Evolutionary conservation across 2,329 filamentous ascomycete species (phyloP), one percentile per base, ranked within the genome.

Genomic region (Parasarocladium wereldwijsianum): DNA sequence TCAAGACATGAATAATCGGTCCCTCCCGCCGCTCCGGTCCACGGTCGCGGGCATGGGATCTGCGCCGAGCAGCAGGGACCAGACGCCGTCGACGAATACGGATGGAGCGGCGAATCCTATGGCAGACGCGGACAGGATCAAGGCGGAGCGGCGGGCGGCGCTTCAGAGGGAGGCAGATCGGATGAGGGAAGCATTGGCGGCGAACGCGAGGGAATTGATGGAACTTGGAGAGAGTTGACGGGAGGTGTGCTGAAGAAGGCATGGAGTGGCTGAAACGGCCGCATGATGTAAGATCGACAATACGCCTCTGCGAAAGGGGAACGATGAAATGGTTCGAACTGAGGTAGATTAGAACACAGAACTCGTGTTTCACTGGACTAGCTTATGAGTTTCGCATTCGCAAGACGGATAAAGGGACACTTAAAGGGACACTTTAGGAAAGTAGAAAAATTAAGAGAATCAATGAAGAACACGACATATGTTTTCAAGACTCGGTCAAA

Each of bases 141-240:
- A 68, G 40, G 62, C 66, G 4, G 76, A 80, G 38, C 65, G 73
- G 32, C 64, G 77, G 28, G 69, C 68, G 7, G 66, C 73, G 27
- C 55, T 92, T 28, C 67, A 76, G 46, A 63, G 72, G 15, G 82
- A 92, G 49, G 74, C 80, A 1, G 79, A 86, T 44, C 62, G 64
- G 31, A 90, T 90, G 73, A 66, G 79, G 21, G 70, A 76, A 47
- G 60, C 78, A 50, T 58, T 86, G 17, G 64, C 72, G 8, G 76
- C 70, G 9, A 86, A 85, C 44, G 80, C 86, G 51, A 63, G 72
- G 26, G 80, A 86, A 43, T 55, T 86, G 12, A 48, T 51, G 41
- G 52, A 52, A 28, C 38, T 55, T 28, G 47, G 46, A 29, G 41
- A 38, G 15, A 8, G 20, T 8, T 8, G 20, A 21, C 20, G n/a